Percentiles rank a stretch among this genome's conserved stretches.
Conservation (phyloP, 768 basidiomycete species). For the Termitomyces sp. region DNA sequence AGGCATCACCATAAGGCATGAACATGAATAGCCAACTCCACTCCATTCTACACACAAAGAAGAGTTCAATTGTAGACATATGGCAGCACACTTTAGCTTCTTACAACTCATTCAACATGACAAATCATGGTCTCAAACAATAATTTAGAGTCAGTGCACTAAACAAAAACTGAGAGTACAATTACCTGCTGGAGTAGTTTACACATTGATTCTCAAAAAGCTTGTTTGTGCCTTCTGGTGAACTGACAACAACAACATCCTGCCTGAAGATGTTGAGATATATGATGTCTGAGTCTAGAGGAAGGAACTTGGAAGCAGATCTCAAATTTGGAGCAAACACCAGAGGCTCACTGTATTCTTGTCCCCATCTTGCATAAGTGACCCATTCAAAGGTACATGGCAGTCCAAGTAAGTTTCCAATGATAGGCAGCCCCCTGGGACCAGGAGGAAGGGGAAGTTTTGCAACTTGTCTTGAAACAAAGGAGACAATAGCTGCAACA, state of each 20-base stretch:
- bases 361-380: slow-evolving; percentile 34
- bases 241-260: slow-evolving; percentile 17
- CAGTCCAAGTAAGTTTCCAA: slow-evolving; percentile 35
- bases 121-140: slow-evolving; percentile 21
- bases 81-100: neutral
- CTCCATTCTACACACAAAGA: slow-evolving; percentile 8
- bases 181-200: slow-evolving; percentile 18
- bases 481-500: neutral
- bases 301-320: neutral
- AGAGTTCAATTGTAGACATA: neutral
- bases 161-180: neutral
- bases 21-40: slow-evolving; percentile 14
- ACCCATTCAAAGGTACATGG: slow-evolving; percentile 29
- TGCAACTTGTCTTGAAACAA: neutral
- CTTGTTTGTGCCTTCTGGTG: slow-evolving; percentile 16
- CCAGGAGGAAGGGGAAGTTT: slow-evolving; percentile 31
- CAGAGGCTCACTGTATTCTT: slow-evolving; percentile 24
- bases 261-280: slow-evolving; percentile 16
- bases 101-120: slow-evolving; percentile 18
- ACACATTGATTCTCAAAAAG: slow-evolving; percentile 18
- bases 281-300: slow-evolving; percentile 18
- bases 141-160: neutral
- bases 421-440: slow-evolving; percentile 31
- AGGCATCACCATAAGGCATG: slow-evolving; percentile 12
- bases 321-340: neutral